phyloP scores from a whole-genome alignment of 1,139 yeast genomes.

The Casaregolazyma suthepensis region DNA sequence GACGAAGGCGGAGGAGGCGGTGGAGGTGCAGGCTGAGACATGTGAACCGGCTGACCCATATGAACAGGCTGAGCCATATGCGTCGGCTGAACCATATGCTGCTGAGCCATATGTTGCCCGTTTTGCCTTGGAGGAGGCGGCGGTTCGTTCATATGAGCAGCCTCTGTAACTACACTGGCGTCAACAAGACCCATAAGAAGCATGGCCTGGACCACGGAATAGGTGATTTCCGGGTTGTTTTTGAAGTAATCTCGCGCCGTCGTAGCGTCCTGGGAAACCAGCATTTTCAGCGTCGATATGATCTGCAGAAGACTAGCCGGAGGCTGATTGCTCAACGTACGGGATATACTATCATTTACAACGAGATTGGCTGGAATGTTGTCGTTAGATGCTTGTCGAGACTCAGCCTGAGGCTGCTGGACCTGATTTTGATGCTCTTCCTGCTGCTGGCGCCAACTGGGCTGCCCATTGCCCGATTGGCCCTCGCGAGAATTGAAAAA shows the following conservation, averaged over 20 bases:
- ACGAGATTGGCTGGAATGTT: slow-evolving; percentile 44
- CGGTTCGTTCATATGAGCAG: slow-evolving; percentile 20
- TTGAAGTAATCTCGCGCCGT: slow-evolving; percentile 59
- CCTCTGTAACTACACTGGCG: slow-evolving; percentile 46
- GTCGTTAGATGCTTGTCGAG: slow-evolving; percentile 19
- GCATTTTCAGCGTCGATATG: slow-evolving; percentile 55
- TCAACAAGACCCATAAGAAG: slow-evolving; percentile 53
- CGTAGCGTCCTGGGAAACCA: slow-evolving; percentile 49
- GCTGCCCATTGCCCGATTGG: neutral
- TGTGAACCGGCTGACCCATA: slow-evolving; percentile 11
- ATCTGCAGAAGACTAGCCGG: slow-evolving; percentile 50
- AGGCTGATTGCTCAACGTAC: slow-evolving; percentile 51
- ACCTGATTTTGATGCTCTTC: slow-evolving; percentile 11
- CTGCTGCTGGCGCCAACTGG: neutral
- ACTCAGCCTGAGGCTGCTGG: slow-evolving; percentile 16
- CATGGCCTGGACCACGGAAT: slow-evolving; percentile 74
- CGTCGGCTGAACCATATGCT: no score
- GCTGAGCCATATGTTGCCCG: slow-evolving; percentile 12
- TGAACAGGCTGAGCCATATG: slow-evolving; percentile 9
- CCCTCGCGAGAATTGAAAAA: slow-evolving; percentile 4
- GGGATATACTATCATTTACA: slow-evolving; percentile 59
- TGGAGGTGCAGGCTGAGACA: slow-evolving; percentile 19
- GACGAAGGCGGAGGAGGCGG: slow-evolving; percentile 17
- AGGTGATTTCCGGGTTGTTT: slow-evolving; percentile 71
- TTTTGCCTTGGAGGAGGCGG: slow-evolving; percentile 1